These are phyloP conservation scores for Colletotrichum siamense DNA, from an alignment of 2,329 filamentous ascomycete species.

Conservation along the genomic window DNA sequence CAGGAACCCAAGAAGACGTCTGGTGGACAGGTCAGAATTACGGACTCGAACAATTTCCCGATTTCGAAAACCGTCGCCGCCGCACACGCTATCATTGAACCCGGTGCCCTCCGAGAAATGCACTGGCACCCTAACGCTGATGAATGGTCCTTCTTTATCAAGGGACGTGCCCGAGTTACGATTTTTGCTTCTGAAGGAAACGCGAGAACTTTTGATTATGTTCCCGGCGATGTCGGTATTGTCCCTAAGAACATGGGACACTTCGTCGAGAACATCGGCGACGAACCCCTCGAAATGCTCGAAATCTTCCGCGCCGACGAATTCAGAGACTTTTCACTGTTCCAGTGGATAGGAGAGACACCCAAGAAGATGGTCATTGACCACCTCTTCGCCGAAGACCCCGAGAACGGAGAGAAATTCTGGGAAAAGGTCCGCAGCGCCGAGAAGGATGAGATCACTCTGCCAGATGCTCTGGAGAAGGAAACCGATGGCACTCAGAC, in stretches of 20 bases:
- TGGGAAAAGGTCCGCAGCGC: slow-evolving; percentile 66
- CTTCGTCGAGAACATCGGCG: slow-evolving; percentile 81
- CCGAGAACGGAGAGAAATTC: slow-evolving; percentile 66
- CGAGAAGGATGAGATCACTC: slow-evolving; percentile 61
- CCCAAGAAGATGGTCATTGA: slow-evolving; percentile 70
- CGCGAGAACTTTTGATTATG: slow-evolving; percentile 78
- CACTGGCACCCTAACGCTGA: slow-evolving; percentile 84
- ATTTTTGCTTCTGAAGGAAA: slow-evolving; percentile 74
- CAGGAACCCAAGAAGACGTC: slow-evolving; percentile 70
- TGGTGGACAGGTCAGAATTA: slow-evolving; percentile 75
- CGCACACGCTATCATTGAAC: slow-evolving; percentile 73
- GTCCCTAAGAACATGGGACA: slow-evolving; percentile 80
- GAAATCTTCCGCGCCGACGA: slow-evolving; percentile 77
- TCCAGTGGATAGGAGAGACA: slow-evolving; percentile 78
- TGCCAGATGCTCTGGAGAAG: slow-evolving; percentile 4
- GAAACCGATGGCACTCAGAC: background rate
- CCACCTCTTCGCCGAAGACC: slow-evolving; percentile 69
- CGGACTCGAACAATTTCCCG: slow-evolving; percentile 76
- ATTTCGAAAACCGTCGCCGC: slow-evolving; percentile 76
- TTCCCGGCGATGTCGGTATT: slow-evolving; percentile 77
- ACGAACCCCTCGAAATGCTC: slow-evolving; percentile 76
- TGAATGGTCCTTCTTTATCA: slow-evolving; percentile 83
- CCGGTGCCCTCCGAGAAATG: slow-evolving; percentile 77
- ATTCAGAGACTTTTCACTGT: slow-evolving; percentile 77
- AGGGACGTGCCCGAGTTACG: slow-evolving; percentile 74